Evolutionary conservation across 2,329 filamentous ascomycete genomes (phyloP), one percentile per base, ranked within the genome.

Genomic region (Paecilomyces sp.): DNA sequence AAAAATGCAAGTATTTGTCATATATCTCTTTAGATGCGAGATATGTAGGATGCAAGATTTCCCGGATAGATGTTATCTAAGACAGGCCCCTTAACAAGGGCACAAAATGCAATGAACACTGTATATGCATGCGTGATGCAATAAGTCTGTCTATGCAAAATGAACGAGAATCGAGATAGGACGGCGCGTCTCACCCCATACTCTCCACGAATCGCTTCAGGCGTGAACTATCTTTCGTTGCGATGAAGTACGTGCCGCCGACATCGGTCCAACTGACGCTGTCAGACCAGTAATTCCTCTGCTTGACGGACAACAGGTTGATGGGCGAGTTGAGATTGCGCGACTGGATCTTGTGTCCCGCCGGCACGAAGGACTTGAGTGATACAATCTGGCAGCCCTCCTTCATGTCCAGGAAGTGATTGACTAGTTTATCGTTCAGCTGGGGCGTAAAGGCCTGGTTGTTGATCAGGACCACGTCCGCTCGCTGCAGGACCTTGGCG

Each of bases 381-480:
- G 91, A 96, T 51, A 97, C 88, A 59, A 99, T 89, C 74, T 89
- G 89, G 75, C 90, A 92, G 2, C 93, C 93, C 58, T 90, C 83
- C 76, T 97, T 97, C 63, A 97, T 80, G 70, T 99, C 94, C 61
- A 99, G 79, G 70, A 99, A 97, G 79, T 96, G 91, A 67, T 91
- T 86, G 65, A 93, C 85, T 54, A 99, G 81, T 62, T 86, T 85
- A 70, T 91, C 88, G 75, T 97, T 99, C 58, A 97, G 84, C 66
- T 88, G 83, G 13, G 92, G 88, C 5, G 88, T 92, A 75, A 99
- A 99, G 2, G 92, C 94, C 76, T 97, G 92, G 77, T 99, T 99
- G 80, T 99, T 99, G 68, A 97, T 93, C 28, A 99, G 83, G 18
- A 99, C 85, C n/a, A 97, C 92, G 71, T 99, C 94, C 1, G 94